Evolutionary conservation across 805 yeast genomes (phyloP), one percentile per base, ranked within the genome.

Genomic region (Candida sakaeoensis): DNA sequence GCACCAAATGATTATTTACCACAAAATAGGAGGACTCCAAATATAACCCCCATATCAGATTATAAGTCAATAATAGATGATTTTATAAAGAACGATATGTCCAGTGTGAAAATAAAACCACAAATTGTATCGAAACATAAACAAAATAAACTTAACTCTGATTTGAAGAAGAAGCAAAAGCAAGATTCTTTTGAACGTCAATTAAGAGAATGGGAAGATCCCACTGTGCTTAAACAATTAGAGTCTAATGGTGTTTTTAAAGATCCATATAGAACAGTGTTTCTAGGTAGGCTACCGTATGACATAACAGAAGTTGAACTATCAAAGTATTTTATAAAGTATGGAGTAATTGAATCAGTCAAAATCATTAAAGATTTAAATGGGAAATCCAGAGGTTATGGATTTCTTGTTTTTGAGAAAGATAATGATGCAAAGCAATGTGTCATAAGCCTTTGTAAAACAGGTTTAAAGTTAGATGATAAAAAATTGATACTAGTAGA

Each of bases 241-340:
- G 73, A 70, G 44, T 44, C 47, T 15, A 48, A 54, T 21, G 37
- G 37, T 3, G 18, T 27, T 8, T 55, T 54, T 50, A 56, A 62
- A 41, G 95, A 88, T 53, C 95, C 96, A 1, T 80, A 74, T 53
- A 68, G 70, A 43, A 91, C 97, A 0, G 69, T 91, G 3, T 88
- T 93, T 55, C 72, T 91, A 5, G 82, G 84, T 0, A 65, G 97
- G 39, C 61, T 91, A 33, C 77, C 77, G 34, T 89, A 83, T 53
- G 61, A 64, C 3, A 63, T 76, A 8, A 75, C 77, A 0, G 96
- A 88, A 51, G 57, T 79, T 8, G 93, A 88, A 35, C 57, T 91
- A 22, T 80, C 80, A 27, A 72, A 73, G 41, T 72, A 65, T 27
- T 84, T 88, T 49, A 59, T 72, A 18, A 68, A 65, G 44, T 88